These are phyloP conservation scores for Dimocarpus longan DNA, from an alignment of 345 rosid species.

Conservation along the genomic window DNA sequence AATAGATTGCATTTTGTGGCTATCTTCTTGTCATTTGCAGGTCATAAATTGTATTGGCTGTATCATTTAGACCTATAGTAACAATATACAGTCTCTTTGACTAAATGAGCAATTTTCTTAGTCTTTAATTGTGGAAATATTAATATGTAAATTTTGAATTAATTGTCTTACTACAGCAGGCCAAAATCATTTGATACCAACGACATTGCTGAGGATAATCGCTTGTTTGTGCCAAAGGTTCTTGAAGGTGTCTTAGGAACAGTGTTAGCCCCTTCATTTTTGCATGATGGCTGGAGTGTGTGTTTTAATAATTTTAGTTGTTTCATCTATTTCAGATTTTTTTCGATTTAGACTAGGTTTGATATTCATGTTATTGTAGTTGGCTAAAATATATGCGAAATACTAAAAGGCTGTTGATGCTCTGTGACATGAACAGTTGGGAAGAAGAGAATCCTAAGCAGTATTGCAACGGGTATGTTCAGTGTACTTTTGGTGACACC, in stretches of 20 bases:
- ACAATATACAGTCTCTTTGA: not conserved
- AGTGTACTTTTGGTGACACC: constrained; percentile 11
- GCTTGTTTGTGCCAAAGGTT: constrained; percentile 59
- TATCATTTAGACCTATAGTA: not conserved
- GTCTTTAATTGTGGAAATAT: not conserved
- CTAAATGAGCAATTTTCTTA: not conserved
- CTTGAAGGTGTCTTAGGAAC: constrained; percentile 95
- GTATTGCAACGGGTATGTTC: constrained; percentile 65
- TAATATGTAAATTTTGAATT: not conserved
- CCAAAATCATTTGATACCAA: constrained; percentile 37
- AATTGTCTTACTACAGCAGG: constrained; percentile 37
- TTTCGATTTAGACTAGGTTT: not conserved
- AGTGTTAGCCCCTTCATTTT: constrained; percentile 87
- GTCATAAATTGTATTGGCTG: not conserved
- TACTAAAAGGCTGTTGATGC: constrained; percentile 99
- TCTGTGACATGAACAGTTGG: constrained; percentile 87
- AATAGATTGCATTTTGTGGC: not conserved
- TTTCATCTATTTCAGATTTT: constrained; percentile 12
- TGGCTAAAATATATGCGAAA: constrained; percentile 87
- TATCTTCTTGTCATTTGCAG: not conserved
- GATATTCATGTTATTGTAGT: constrained; percentile 39
- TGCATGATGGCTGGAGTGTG: constrained; percentile 99
- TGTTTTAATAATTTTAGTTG: constrained; percentile 33
- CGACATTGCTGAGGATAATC: constrained; percentile 51
- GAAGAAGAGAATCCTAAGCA: constrained; percentile 89